A percentile compares a stretch with the other conserved stretches of the same genome.
phyloP scores from a whole-genome alignment of 495 filamentous ascomycete species.

The Penicillium dipodomyicola region DNA sequence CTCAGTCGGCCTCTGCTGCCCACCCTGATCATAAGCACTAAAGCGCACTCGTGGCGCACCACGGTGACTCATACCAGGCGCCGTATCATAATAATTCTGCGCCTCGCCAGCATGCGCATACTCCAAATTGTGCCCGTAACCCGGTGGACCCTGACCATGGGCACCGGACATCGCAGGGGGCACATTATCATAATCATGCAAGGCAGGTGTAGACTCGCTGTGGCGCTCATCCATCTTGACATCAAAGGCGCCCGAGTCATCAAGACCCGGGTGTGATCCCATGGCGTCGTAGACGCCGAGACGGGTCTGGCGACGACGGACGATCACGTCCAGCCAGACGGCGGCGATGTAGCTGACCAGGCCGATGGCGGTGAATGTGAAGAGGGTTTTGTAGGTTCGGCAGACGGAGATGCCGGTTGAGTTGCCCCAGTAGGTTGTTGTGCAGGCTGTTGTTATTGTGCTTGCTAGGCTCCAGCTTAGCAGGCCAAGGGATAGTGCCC shows the following conservation, averaged over 20 bases:
- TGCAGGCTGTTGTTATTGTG: conserved; percentile 59
- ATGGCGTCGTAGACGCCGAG: conserved; percentile 50
- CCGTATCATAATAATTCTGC: conserved; percentile 31
- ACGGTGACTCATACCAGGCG: conserved; percentile 16
- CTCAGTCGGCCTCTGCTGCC: conserved; percentile 23
- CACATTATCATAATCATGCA: conserved; percentile 11
- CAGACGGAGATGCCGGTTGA: conserved; percentile 60
- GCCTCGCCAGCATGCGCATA: conserved; percentile 29
- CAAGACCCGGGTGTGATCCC: conserved; percentile 22
- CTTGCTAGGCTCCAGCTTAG: conserved; percentile 55
- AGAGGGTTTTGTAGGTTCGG: conserved; percentile 63
- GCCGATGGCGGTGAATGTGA: conserved; percentile 58
- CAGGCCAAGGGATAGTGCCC: conserved; percentile 56
- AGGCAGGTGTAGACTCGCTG: conserved; percentile 13
- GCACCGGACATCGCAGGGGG: conserved; percentile 2
- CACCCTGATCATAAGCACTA: conserved; percentile 24
- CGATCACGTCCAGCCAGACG: conserved; percentile 52
- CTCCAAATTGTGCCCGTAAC: conserved; percentile 15
- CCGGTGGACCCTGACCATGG: background rate
- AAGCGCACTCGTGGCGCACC: conserved; percentile 18
- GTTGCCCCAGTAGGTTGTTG: conserved; percentile 52
- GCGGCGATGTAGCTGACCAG: conserved; percentile 45
- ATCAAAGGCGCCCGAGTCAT: conserved; percentile 27
- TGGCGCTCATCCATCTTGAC: conserved; percentile 36
- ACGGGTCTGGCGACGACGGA: conserved; percentile 40